Base-by-base conservation (phyloP, 2,329 filamentous ascomycete genomes). In the Ambrosiella beaveri region DNA sequence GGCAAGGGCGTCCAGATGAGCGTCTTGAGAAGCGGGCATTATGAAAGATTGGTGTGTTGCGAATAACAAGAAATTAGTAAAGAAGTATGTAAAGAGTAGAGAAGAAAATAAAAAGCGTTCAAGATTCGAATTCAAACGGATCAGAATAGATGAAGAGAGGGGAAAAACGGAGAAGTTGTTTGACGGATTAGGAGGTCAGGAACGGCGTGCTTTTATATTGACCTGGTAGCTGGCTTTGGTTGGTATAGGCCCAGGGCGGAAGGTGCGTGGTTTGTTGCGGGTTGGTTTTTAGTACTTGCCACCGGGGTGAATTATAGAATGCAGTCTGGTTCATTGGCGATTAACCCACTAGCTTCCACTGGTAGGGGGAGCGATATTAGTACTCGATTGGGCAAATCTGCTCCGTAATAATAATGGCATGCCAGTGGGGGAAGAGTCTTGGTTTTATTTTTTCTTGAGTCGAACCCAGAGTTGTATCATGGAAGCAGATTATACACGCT, bases 1-100 rank as follows among this genome's bases (percentile, higher is more conserved):
- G 57, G 63, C 27, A 50, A 68, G 63, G 37, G 61, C 59, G 27
- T 63, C 53, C 52, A 51, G 38, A 51, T 54, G 41, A 44, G 50
- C 55, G 41, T 53, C 50, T 4, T 53, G 27, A 50, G 60, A 53
- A 52, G 59, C 47, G 50, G 57, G 52, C 52, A 54, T 54, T 57
- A 55, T 27, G 41, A 61, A 45, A 38, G 57, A 41, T 44, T 60
- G 54, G 52, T 60, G 58, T 62, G 55, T 61, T 56, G 54, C 58
- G 54, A 41, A 47, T 15, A 38, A 39, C 49, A 40, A 38, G 51
- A 59, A 45, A 27, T 17, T 15, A 36, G 27, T 13, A 19, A 38
- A 51, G 27, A 53, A 12, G 27, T 27, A 27, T 27, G 27, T 27
- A 27, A 47, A 54, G 17, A 40, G 57, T 52, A 36, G 39, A 53